Percentiles rank a stretch among this genome's conserved stretches.
Conservation (phyloP, 2,329 filamentous ascomycete species). For the Lasiodiplodia sp. region DNA sequence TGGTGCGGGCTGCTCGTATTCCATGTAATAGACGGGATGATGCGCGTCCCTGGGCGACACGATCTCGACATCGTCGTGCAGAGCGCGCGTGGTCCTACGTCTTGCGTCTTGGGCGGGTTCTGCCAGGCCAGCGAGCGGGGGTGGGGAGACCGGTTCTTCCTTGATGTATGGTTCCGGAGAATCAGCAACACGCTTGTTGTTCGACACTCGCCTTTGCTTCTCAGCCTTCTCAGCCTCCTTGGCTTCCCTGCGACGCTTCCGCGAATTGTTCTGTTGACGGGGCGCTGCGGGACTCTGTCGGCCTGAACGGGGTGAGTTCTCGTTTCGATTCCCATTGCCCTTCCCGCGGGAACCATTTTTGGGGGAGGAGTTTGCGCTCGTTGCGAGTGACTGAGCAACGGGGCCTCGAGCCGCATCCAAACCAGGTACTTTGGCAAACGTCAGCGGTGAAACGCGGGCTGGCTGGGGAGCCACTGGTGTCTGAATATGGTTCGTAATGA, state of each 20-base stretch:
- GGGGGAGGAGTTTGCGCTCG: conserved; percentile 31
- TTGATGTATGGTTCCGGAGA: conserved; percentile 63
- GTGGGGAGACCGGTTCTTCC: conserved; percentile 68
- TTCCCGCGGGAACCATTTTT: conserved; percentile 27
- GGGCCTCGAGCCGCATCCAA: conserved; percentile 60
- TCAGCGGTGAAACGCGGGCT: conserved; percentile 69
- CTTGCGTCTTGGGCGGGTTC: conserved; percentile 48
- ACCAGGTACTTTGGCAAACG: conserved; percentile 59
- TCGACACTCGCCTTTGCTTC: conserved; percentile 45
- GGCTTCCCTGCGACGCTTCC: conserved; percentile 60
- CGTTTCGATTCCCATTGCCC: conserved; percentile 25
- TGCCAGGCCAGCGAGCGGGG: conserved; percentile 56
- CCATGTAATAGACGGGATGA: conserved; percentile 56
- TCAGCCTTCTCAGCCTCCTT: conserved; percentile 45
- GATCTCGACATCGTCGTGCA: conserved; percentile 48
- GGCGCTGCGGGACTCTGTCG: conserved; percentile 55
- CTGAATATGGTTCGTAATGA: conserved; percentile 75
- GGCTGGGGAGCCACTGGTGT: conserved; percentile 78
- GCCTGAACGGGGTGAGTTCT: conserved; percentile 40
- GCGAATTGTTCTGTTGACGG: conserved; percentile 53
- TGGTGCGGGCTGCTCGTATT: conserved; percentile 44
- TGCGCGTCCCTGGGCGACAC: conserved; percentile 48
- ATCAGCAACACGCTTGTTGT: conserved; percentile 32
- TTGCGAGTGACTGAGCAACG: conserved; percentile 34
- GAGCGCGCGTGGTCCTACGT: conserved; percentile 46